Percentiles rank a stretch among this genome's conserved stretches.
Conservation (phyloP, 2,329 filamentous ascomycete species). For the Penicillium sp. region DNA sequence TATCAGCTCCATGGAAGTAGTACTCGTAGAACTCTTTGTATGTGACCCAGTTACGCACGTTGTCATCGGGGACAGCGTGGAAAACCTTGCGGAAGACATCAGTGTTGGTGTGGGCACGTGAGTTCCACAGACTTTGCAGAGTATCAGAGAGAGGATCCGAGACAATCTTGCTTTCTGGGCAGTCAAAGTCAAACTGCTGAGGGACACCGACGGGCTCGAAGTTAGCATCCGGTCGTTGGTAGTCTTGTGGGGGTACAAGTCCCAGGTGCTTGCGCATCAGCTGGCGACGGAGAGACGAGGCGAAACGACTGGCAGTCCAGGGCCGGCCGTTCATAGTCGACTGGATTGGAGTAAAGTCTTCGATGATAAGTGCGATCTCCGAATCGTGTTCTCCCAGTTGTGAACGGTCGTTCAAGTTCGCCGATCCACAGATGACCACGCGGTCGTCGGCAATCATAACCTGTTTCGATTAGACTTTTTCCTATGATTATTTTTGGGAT, state of each 20-base stretch:
- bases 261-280: conserved; percentile 92
- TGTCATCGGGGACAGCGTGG: conserved; percentile 62
- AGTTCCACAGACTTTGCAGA: conserved; percentile 59
- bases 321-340: conserved; percentile 77
- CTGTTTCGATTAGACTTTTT: conserved; percentile 29
- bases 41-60: conserved; percentile 59
- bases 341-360: conserved; percentile 71
- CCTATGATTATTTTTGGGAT: background rate
- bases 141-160: conserved; percentile 60
- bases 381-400: conserved; percentile 89
- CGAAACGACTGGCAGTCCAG: conserved; percentile 78
- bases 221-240: conserved; percentile 61
- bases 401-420: conserved; percentile 88
- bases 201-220: conserved; percentile 59
- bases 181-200: conserved; percentile 57
- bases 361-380: conserved; percentile 86
- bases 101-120: conserved; percentile 59
- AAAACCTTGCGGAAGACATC: conserved; percentile 63
- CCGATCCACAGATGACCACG: conserved; percentile 79
- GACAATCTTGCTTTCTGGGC: conserved; percentile 52
- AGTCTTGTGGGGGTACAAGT: conserved; percentile 70
- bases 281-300: conserved; percentile 75
- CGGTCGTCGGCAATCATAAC: conserved; percentile 81
- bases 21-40: conserved; percentile 66
- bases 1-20: conserved; percentile 53